These are phyloP conservation scores for Spergularia marina DNA, from an alignment of 148 eudicot genomes.

Conservation along the genomic window DNA sequence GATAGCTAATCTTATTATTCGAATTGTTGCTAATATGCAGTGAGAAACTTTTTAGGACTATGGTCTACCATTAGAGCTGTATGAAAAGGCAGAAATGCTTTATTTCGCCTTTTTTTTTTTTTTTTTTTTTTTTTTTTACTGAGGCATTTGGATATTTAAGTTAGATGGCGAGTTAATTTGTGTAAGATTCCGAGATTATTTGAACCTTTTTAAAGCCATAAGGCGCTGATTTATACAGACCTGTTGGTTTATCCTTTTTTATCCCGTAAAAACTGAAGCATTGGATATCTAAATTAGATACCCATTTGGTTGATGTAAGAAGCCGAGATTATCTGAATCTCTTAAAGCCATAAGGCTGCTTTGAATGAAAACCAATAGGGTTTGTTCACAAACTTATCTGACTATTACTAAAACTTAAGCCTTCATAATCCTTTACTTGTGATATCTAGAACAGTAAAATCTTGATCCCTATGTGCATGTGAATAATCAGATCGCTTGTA, in stretches of 20 bases:
- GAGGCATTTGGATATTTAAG: not conserved
- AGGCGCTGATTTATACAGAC: not conserved
- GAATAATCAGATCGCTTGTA: too few species aligned
- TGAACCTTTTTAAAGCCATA: not conserved
- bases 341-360: too few species aligned
- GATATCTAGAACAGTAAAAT: too few species aligned
- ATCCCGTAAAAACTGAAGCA: not conserved
- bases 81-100: not conserved
- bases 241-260: too few species aligned
- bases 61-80: not conserved
- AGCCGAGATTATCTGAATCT: not conserved
- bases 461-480: too few species aligned
- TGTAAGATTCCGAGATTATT: not conserved
- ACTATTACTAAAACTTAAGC: too few species aligned
- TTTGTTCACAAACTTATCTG: too few species aligned
- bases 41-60: not conserved
- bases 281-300: not conserved
- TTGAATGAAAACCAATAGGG: too few species aligned
- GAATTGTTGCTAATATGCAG: not conserved
- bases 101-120: too few species aligned
- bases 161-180: not conserved
- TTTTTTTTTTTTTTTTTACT: too few species aligned
- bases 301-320: not conserved
- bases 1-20: not conserved
- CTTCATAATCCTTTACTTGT: too few species aligned